These are phyloP conservation scores for Eucalyptus cloeziana DNA, from an alignment of 345 rosid species.

Conservation along the genomic window DNA sequence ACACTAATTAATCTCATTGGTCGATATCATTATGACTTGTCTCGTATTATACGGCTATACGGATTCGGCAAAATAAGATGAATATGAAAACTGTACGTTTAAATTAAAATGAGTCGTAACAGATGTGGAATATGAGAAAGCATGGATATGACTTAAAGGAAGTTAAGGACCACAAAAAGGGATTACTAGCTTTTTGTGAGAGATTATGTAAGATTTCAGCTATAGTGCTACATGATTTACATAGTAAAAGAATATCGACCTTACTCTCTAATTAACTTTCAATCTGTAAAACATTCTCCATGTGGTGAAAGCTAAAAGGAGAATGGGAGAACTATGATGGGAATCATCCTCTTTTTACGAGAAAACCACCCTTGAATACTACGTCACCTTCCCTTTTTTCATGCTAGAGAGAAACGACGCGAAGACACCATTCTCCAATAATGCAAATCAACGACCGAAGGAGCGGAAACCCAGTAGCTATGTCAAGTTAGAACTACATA, in stretches of 20 bases:
- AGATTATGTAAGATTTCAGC: neutral
- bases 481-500: neutral
- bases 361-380: neutral
- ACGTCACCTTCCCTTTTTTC: neutral
- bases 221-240: neutral
- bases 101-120: neutral
- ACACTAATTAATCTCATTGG: neutral
- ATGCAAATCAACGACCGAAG: neutral
- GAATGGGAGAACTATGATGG: neutral
- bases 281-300: neutral
- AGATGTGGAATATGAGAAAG: neutral
- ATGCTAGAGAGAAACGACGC: neutral
- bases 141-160: neutral
- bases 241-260: neutral
- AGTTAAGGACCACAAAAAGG: neutral
- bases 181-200: neutral
- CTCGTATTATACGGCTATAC: neutral
- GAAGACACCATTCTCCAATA: neutral
- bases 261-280: neutral
- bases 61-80: neutral
- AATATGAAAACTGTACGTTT: neutral
- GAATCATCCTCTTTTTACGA: neutral
- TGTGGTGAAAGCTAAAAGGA: neutral
- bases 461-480: neutral
- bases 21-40: neutral